Percentiles rank a stretch among this genome's conserved stretches.
phyloP scores from a whole-genome alignment of 345 rosid genomes.

The Hevea brasiliensis region DNA sequence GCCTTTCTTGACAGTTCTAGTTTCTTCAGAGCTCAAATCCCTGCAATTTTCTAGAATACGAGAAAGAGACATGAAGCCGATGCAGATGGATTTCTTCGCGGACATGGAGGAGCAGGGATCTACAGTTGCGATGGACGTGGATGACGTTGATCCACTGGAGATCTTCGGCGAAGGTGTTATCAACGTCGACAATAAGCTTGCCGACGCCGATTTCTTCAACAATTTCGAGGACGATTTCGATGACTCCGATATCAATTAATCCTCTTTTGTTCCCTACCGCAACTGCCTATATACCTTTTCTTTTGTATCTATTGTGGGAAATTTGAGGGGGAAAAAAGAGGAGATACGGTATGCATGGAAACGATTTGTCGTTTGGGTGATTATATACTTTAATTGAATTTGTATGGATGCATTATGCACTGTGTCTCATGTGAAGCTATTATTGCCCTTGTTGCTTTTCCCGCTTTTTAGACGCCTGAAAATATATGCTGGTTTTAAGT shows the following conservation, averaged over 20 bases:
- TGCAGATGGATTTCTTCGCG: slow-evolving; percentile 61
- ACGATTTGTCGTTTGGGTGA: too few species aligned
- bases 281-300: background rate
- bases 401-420: too few species aligned
- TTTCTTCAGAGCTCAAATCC: too few species aligned
- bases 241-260: slow-evolving; percentile 77
- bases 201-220: slow-evolving; percentile 92
- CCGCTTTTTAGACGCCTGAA: background rate
- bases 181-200: slow-evolving; percentile 61
- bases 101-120: slow-evolving; percentile 75
- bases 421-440: background rate
- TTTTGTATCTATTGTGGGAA: too few species aligned
- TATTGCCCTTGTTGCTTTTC: background rate
- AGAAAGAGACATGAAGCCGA: slow-evolving; percentile 53
- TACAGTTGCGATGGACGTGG: slow-evolving; percentile 84
- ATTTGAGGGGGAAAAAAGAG: too few species aligned
- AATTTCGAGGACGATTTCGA: slow-evolving; percentile 84
- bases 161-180: slow-evolving; percentile 61
- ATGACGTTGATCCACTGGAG: slow-evolving; percentile 74
- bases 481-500: too few species aligned
- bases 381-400: background rate
- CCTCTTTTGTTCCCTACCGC: background rate
- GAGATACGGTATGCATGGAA: background rate
- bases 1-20: too few species aligned
- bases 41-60: background rate